phyloP scores from a whole-genome alignment of 192 early-diverging fungal genomes.

The Gonapodya sp. region DNA sequence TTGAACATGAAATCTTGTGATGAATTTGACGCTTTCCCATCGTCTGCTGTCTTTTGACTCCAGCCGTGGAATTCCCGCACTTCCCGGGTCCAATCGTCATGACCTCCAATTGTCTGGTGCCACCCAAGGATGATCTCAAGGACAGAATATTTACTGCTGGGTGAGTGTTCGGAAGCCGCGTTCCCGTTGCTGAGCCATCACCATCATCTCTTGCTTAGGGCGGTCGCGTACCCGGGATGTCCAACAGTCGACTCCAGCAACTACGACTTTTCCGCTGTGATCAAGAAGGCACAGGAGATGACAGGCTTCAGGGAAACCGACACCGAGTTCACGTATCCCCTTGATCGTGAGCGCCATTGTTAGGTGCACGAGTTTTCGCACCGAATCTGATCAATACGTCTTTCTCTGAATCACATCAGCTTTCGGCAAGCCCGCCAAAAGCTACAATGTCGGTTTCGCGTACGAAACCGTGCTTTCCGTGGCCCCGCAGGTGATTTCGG shows the following conservation, averaged over 20 bases:
- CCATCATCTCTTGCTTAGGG: not conserved
- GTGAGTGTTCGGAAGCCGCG: not conserved
- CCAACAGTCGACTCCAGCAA: not conserved
- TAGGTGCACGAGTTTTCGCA: too few species aligned
- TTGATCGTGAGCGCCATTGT: slow-evolving; percentile 4
- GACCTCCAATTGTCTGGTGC: slow-evolving; percentile 6
- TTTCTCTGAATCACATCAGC: not conserved
- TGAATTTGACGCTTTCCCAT: too few species aligned
- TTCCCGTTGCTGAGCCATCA: not conserved
- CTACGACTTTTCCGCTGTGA: not conserved
- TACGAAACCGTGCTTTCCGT: slow-evolving; percentile 7
- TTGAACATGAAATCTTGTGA: too few species aligned
- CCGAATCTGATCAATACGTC: not conserved
- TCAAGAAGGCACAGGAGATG: slow-evolving; percentile 1
- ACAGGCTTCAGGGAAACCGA: not conserved
- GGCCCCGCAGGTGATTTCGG: not conserved
- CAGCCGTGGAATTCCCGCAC: slow-evolving; percentile 1
- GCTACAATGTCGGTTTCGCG: slow-evolving; percentile 6
- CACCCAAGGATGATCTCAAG: slow-evolving; percentile 6
- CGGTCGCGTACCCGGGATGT: not conserved
- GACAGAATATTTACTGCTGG: slow-evolving; percentile 9
- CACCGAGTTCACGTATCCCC: slow-evolving; percentile 6
- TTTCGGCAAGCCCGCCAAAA: slow-evolving; percentile 9
- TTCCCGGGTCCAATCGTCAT: slow-evolving; percentile 8
- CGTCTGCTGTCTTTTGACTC: not conserved